Conservation (phyloP, 2,329 filamentous ascomycete species). For the Talaromyces amestolkiae region DNA sequence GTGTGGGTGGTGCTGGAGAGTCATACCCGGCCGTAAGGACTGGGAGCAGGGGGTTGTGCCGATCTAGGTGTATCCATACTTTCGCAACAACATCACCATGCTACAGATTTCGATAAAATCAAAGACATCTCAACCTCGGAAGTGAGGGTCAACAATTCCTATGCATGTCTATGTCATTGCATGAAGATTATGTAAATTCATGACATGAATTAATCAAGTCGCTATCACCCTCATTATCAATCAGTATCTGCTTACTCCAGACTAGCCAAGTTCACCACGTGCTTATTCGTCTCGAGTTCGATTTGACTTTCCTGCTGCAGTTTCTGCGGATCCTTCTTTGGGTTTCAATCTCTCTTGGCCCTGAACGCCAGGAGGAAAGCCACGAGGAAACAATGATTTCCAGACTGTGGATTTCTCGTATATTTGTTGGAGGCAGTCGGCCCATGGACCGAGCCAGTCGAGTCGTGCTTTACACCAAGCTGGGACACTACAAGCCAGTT, state of each 20-base stretch:
- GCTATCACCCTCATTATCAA: background rate
- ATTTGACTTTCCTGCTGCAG: background rate
- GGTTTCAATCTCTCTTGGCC: background rate
- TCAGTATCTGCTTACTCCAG: background rate
- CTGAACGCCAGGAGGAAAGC: background rate
- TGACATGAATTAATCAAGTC: background rate
- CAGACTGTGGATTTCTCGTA: background rate
- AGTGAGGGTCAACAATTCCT: background rate
- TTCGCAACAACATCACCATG: background rate
- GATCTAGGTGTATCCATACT: background rate
- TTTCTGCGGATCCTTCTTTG: background rate
- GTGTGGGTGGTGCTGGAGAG: constrained; percentile 87
- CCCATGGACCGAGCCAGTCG: background rate
- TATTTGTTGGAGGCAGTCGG: background rate
- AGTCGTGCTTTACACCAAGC: background rate
- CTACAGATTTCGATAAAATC: background rate
- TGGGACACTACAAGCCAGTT: background rate
- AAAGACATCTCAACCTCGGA: background rate
- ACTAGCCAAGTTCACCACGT: background rate
- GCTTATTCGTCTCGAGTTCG: background rate
- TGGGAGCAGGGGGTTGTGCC: constrained; percentile 1
- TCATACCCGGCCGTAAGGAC: constrained; percentile 57
- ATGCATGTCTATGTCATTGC: background rate
- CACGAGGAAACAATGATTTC: background rate
- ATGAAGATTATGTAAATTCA: background rate